phyloP scores from a whole-genome alignment of 148 eudicot species.

The Rhododendron simsii region DNA sequence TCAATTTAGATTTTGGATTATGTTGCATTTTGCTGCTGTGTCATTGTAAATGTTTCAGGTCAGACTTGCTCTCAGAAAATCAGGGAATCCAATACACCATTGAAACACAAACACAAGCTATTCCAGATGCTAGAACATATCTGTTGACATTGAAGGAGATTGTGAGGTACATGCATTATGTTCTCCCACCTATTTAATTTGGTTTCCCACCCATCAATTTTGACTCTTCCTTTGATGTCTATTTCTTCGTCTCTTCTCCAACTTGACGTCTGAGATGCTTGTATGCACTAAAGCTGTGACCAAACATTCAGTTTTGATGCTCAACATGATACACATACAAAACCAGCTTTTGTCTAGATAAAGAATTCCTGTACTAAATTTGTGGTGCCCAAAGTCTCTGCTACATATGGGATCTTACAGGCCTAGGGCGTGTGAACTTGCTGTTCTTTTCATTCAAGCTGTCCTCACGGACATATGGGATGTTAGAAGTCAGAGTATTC shows the following conservation, averaged over 20 bases:
- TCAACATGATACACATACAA: background rate
- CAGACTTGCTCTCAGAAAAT: conserved; percentile 63
- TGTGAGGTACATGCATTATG: conserved; percentile 45
- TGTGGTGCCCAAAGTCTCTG: background rate
- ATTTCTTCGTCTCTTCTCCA: background rate
- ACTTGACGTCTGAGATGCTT: background rate
- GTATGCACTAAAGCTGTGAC: background rate
- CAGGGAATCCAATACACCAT: conserved; percentile 67
- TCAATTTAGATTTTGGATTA: background rate
- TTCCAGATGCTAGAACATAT: conserved; percentile 77
- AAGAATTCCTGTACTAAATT: background rate
- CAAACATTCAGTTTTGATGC: background rate
- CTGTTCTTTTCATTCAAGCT: too few relatives aligned
- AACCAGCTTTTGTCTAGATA: background rate
- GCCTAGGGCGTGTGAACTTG: background rate
- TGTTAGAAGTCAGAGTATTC: too few relatives aligned
- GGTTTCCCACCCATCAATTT: too few relatives aligned
- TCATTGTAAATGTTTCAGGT: conserved; percentile 40
- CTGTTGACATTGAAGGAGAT: conserved; percentile 59
- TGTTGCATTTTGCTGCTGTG: background rate
- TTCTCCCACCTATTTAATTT: background rate
- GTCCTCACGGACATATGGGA: too few relatives aligned
- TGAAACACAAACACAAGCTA: conserved; percentile 49
- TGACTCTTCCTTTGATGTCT: background rate
- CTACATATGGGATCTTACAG: background rate